These are phyloP conservation scores for Scutellaria baicalensis DNA, from an alignment of 257 asterid genomes.

Conservation along the genomic window DNA sequence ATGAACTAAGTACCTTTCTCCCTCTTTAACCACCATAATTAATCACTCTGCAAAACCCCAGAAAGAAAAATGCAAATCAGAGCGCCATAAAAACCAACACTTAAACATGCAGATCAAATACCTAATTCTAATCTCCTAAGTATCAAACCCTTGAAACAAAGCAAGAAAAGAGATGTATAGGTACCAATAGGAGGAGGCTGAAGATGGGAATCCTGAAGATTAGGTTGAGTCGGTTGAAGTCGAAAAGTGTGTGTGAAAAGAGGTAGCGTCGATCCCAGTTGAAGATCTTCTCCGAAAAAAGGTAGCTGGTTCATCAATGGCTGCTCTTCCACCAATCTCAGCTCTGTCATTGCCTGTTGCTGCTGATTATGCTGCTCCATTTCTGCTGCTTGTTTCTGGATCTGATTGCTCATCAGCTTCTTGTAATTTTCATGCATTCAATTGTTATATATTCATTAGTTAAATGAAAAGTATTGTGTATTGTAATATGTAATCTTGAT, in stretches of 20 bases:
- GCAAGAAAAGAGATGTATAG: neutral
- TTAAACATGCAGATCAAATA: neutral
- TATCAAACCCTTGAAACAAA: too few relatives aligned
- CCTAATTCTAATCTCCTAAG: neutral
- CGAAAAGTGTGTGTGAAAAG: conserved; percentile 29
- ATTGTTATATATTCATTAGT: neutral
- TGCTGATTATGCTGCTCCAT: conserved; percentile 28
- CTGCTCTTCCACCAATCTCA: conserved; percentile 44
- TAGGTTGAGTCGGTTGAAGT: conserved; percentile 62
- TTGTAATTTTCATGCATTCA: neutral
- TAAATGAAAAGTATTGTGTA: too few relatives aligned
- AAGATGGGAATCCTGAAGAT: conserved; percentile 38
- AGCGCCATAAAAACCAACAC: neutral
- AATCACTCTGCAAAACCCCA: conserved; percentile 20
- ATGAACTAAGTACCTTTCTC: neutral
- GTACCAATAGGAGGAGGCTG: conserved; percentile 1
- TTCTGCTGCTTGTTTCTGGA: conserved; percentile 44
- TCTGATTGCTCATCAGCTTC: conserved; percentile 53
- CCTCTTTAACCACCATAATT: neutral
- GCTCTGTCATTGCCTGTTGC: conserved; percentile 42
- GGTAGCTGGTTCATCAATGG: conserved; percentile 50
- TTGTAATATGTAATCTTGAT: too few relatives aligned
- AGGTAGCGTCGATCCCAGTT: conserved; percentile 32
- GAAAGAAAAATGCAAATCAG: neutral
- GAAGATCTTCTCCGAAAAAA: conserved; percentile 53